Evolutionary conservation across 306 rosid genomes (phyloP).

Genomic region (Rosa lucieae): DNA sequence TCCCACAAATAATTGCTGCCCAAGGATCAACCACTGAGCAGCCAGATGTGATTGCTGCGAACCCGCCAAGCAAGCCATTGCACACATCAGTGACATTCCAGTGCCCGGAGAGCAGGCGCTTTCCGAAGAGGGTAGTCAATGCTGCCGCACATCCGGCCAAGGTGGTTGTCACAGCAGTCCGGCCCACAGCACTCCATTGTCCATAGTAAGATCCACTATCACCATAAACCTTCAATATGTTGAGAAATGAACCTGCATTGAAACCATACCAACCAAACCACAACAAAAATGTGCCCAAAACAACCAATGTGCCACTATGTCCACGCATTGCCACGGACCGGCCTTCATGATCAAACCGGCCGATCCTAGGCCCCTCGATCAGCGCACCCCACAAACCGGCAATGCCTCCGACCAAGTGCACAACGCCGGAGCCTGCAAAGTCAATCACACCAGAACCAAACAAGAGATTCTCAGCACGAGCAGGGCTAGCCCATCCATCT

Average conservation of each 20-base stretch:
- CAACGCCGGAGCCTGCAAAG: conserved; percentile 66
- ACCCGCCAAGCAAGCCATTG: conserved; percentile 63
- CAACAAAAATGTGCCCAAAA: conserved; percentile 50
- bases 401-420: conserved; percentile 61
- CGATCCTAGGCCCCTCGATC: conserved; percentile 58
- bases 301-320: conserved; percentile 51
- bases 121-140: conserved; percentile 49
- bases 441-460: conserved; percentile 63
- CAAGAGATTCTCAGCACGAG: conserved; percentile 26
- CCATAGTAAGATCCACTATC: conserved; percentile 43
- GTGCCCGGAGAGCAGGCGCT: conserved; percentile 44
- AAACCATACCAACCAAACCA: conserved; percentile 83
- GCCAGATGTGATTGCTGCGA: conserved; percentile 57
- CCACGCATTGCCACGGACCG: conserved; percentile 45
- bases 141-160: conserved; percentile 57
- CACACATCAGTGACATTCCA: conserved; percentile 65
- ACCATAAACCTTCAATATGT: conserved; percentile 45
- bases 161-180: conserved; percentile 61
- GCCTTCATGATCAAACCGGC: conserved; percentile 51
- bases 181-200: conserved; percentile 65
- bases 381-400: conserved; percentile 68
- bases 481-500: conserved; percentile 59
- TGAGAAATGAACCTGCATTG: conserved; percentile 60
- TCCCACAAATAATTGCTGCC: conserved; percentile 68
- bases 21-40: conserved; percentile 64